Conservation (phyloP, 2,329 filamentous ascomycete genomes). For the Fusarium avenaceum region DNA sequence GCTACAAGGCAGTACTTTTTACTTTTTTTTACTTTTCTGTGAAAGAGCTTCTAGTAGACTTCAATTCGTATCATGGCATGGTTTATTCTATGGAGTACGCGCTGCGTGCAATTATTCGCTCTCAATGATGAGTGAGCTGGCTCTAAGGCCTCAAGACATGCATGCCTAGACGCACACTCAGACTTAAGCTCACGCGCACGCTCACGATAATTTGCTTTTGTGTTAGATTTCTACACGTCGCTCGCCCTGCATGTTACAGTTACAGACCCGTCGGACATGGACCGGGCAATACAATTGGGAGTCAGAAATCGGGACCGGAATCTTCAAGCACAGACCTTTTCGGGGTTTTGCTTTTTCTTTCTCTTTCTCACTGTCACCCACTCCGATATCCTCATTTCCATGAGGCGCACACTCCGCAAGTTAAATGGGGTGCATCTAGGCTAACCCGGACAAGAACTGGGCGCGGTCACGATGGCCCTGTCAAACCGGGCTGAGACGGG, state of each 20-base stretch:
- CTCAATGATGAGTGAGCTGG: slow-evolving; percentile 10
- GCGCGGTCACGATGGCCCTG: slow-evolving; percentile 16
- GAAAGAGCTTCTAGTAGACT: slow-evolving; percentile 7
- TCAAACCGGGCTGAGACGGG: slow-evolving; percentile 13
- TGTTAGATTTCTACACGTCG: slow-evolving; percentile 3
- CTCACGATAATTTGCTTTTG: slow-evolving; percentile 28
- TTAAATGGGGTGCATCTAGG: slow-evolving; percentile 8
- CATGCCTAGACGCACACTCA: not conserved
- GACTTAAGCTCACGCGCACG: slow-evolving; percentile 20
- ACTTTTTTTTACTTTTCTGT: not conserved
- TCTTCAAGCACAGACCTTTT: slow-evolving; percentile 35
- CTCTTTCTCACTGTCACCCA: not conserved
- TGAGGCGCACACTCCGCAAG: not conserved
- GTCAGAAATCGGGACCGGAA: slow-evolving; percentile 21
- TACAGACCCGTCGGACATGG: slow-evolving; percentile 18
- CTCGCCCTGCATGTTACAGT: slow-evolving; percentile 29
- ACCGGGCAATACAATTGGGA: slow-evolving; percentile 18
- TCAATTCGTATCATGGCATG: not conserved
- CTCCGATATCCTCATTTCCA: not conserved
- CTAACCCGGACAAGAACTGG: slow-evolving; percentile 11
- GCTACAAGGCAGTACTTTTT: not conserved
- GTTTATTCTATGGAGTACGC: not conserved
- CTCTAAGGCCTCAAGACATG: not conserved
- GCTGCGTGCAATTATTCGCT: not conserved
- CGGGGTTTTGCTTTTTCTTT: slow-evolving; percentile 36